Evolutionary conservation across 192 early-diverging fungal genomes (phyloP).

Genomic region (Ambispora gerdemannii): DNA sequence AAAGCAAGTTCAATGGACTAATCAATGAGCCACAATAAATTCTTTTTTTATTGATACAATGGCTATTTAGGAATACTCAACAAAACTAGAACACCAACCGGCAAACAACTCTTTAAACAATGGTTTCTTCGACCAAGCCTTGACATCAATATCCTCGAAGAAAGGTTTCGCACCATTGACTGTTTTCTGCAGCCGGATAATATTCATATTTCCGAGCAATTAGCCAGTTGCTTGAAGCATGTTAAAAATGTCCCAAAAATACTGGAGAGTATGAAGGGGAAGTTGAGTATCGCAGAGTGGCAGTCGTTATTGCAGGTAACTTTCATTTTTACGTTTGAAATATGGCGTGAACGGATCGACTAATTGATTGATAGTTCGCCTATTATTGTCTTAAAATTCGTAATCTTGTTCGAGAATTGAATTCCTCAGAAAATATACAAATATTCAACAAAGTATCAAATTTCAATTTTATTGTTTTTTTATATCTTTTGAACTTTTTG

Average conservation of each 20-base stretch:
- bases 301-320: constrained; percentile 55
- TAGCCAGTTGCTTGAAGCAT: constrained; percentile 44
- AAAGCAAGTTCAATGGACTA: no score
- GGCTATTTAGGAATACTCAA: constrained; percentile 64
- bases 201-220: constrained; percentile 37
- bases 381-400: constrained; percentile 56
- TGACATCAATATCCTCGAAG: constrained; percentile 43
- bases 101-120: constrained; percentile 53
- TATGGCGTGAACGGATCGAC: no score
- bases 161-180: constrained; percentile 56
- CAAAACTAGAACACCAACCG: constrained; percentile 56
- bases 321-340: neutral
- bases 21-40: no score
- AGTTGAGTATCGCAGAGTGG: constrained; percentile 57
- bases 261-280: constrained; percentile 43
- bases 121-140: constrained; percentile 68
- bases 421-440: constrained; percentile 19
- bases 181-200: constrained; percentile 51
- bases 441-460: constrained; percentile 31
- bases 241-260: constrained; percentile 51
- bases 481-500: neutral
- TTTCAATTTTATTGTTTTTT: neutral
- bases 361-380: constrained; percentile 44
- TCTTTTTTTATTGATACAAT: no score
- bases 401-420: constrained; percentile 30